phyloP scores from a whole-genome alignment of 2,329 filamentous ascomycete genomes.

The Sphaerulina musiva region DNA sequence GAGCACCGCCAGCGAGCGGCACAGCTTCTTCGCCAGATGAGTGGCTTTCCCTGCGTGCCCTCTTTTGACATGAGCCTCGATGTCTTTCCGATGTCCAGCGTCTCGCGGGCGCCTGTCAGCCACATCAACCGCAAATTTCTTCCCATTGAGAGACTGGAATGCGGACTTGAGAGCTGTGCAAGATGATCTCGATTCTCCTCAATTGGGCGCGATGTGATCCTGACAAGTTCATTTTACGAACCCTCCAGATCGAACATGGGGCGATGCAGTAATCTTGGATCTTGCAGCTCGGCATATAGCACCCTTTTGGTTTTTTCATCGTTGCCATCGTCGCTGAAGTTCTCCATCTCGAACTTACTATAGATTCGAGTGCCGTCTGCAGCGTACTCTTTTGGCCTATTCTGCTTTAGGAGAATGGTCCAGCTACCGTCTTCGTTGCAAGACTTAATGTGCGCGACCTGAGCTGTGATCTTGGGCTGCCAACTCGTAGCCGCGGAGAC shows the following conservation, averaged over 20 bases:
- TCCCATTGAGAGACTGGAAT: background rate
- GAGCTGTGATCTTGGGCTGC: slow-evolving; percentile 59
- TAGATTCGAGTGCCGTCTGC: slow-evolving; percentile 68
- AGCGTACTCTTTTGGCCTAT: slow-evolving; percentile 57
- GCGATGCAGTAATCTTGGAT: slow-evolving; percentile 5
- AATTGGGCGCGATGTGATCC: background rate
- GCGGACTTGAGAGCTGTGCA: background rate
- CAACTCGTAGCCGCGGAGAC: slow-evolving; percentile 58
- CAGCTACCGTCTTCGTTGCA: slow-evolving; percentile 44
- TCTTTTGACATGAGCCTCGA: background rate
- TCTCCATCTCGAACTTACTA: slow-evolving; percentile 66
- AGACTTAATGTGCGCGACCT: slow-evolving; percentile 59
- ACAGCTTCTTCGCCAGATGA: background rate
- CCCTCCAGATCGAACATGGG: background rate
- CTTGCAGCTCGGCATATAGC: slow-evolving; percentile 3
- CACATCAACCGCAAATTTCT: background rate
- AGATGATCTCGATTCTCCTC: too few species aligned
- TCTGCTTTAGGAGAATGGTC: slow-evolving; percentile 54
- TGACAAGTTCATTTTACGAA: background rate
- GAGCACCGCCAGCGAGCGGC: too few species aligned
- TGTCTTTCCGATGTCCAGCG: background rate
- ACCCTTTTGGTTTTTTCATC: slow-evolving; percentile 33
- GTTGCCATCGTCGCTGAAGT: slow-evolving; percentile 49
- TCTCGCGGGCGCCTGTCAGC: background rate
- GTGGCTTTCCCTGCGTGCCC: background rate